Evolutionary conservation across 768 basidiomycete genomes (phyloP), one percentile per base, ranked within the genome.

Genomic region (Lanmaoa pseudosensibilis): DNA sequence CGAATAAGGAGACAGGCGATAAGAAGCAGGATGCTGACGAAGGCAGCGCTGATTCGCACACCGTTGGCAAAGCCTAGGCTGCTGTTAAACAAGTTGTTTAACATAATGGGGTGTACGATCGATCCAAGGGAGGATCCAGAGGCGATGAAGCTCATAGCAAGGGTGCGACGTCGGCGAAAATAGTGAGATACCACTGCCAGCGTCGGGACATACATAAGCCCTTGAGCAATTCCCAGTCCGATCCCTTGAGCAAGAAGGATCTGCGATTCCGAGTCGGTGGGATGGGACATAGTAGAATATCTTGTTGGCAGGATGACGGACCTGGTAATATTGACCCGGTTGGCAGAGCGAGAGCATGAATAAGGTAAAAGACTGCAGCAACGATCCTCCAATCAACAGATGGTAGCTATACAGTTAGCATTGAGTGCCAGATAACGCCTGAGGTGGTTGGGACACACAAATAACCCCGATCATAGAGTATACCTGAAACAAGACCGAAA

Each of bases 391-490:
- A 12, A 79, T 75, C 56, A 83, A 73, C 16, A 83, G 56, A 41
- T 74, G 69, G n/a, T n/a, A 77, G 58, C 80, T 80, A 25, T 25
- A 34, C 3, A 12, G 48, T 63, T 3, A 63, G 50, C 16, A 47
- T 47, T 9, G 12, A 48, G 34, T 8, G 0, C 34, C 39, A 1
- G 34, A 37, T 27, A 16, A 23, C 12, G 6, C 5, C 7, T 1
- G n/a, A 47, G 8, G 11, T 32, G 3, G 5, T 21, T 12, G 5
- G 2, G 32, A 58, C 66, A 16, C 54, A 79, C 78, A 80, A 82
- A 69, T 79, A 78, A 52, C 83, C 83, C n/a, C 71, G 72, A 51
- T 84, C 83, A 58, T 78, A 80, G 9, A 77, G 73, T 48, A 73
- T 64, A 3, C 83, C 83, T 6, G 77, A 64, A 37, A 81, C 33